phyloP scores from a whole-genome alignment of 352 stramenopile genomes.

The Phytophthora macrochlamydospora region DNA sequence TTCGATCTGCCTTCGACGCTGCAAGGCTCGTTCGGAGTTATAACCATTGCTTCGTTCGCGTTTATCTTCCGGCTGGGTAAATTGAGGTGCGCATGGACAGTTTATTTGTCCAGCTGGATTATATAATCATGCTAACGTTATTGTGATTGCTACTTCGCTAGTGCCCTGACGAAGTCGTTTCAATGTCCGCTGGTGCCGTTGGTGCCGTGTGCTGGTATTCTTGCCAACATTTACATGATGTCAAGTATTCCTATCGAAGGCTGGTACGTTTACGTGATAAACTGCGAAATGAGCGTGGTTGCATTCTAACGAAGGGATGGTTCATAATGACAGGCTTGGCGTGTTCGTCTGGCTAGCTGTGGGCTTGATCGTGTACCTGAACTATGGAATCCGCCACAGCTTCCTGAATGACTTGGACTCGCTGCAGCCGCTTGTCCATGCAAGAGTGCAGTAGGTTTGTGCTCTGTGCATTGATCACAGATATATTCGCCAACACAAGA shows the following conservation, averaged over 20 bases:
- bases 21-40: constrained; percentile 38
- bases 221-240: constrained; percentile 78
- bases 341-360: constrained; percentile 73
- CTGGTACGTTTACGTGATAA: constrained; percentile 43
- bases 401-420: constrained; percentile 38
- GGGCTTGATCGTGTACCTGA: constrained; percentile 73
- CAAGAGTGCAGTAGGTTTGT: too few species aligned
- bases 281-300: neutral
- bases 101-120: neutral
- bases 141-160: neutral
- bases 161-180: constrained; percentile 46
- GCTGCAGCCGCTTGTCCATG: constrained; percentile 24
- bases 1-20: constrained; percentile 62
- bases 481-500: too few species aligned
- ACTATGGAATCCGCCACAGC: constrained; percentile 83
- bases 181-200: constrained; percentile 67
- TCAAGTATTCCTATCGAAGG: constrained; percentile 52
- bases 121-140: neutral
- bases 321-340: constrained; percentile 50
- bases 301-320: neutral
- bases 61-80: constrained; percentile 67
- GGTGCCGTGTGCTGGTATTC: constrained; percentile 59
- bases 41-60: constrained; percentile 49
- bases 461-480: constrained; percentile 18
- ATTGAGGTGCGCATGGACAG: constrained; percentile 38